phyloP scores from a whole-genome alignment of 2,329 filamentous ascomycete genomes.

The Aspergillus flavus region DNA sequence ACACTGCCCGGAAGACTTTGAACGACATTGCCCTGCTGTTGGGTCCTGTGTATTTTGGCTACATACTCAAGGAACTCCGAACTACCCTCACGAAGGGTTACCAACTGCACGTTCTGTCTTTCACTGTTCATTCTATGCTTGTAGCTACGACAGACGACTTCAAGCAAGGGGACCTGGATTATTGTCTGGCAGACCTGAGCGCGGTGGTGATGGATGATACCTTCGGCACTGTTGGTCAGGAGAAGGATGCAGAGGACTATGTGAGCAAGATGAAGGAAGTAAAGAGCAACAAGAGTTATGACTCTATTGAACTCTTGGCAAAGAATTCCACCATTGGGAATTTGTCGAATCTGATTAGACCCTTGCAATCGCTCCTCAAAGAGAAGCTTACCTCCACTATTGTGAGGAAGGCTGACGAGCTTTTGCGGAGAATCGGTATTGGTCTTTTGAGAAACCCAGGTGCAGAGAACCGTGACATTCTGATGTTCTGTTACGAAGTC shows the following conservation, averaged over 20 bases:
- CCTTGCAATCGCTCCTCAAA: constrained; percentile 74
- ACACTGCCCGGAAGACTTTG: constrained; percentile 86
- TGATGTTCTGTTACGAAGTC: constrained; percentile 95
- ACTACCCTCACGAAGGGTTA: constrained; percentile 83
- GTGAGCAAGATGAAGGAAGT: constrained; percentile 95
- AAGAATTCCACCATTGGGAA: constrained; percentile 75
- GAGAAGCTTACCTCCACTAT: constrained; percentile 84
- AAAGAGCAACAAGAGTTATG: constrained; percentile 96
- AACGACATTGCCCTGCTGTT: constrained; percentile 79
- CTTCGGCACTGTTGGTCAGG: constrained; percentile 87
- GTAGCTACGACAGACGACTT: constrained; percentile 73
- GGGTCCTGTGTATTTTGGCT: constrained; percentile 81
- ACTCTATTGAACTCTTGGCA: constrained; percentile 92
- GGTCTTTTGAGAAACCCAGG: constrained; percentile 82
- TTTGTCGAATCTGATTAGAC: constrained; percentile 74
- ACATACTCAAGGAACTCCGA: constrained; percentile 88
- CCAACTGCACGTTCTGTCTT: constrained; percentile 92
- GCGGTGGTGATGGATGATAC: constrained; percentile 95
- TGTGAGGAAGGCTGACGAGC: constrained; percentile 85
- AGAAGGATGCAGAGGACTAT: constrained; percentile 97
- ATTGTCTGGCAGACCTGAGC: constrained; percentile 78
- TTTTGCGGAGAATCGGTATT: constrained; percentile 78
- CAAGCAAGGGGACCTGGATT: constrained; percentile 81
- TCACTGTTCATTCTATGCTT: constrained; percentile 89
- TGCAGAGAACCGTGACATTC: constrained; percentile 74